These are phyloP conservation scores for Monosporascus sp. DNA, from an alignment of 2,329 filamentous ascomycete species.

Conservation along the genomic window DNA sequence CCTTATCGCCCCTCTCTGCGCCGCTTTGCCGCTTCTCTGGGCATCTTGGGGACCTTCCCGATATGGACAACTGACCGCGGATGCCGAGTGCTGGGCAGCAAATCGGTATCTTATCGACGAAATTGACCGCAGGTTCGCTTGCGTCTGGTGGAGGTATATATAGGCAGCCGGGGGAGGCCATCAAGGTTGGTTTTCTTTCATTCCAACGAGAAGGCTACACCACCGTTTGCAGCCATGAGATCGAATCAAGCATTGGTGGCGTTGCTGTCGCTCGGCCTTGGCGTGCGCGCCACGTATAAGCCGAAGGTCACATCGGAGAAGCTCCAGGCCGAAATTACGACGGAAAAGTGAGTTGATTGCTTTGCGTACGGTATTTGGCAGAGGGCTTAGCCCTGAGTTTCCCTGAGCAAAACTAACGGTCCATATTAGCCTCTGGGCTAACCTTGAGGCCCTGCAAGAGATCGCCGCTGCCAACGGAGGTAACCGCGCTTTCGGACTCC, in stretches of 20 bases:
- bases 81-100: too few relatives aligned
- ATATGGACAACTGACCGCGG: too few relatives aligned
- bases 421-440: constrained; percentile 34
- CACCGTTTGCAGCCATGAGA: neutral
- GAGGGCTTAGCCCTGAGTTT: neutral
- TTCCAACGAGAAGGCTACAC: too few relatives aligned
- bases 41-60: too few relatives aligned
- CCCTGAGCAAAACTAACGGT: neutral
- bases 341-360: neutral
- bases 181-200: too few relatives aligned
- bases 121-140: too few relatives aligned
- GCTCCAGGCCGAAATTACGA: constrained; percentile 4
- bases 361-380: too few relatives aligned
- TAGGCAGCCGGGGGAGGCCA: too few relatives aligned
- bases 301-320: constrained; percentile 1
- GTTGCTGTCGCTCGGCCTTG: neutral
- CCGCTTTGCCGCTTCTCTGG: too few relatives aligned
- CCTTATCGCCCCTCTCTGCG: too few relatives aligned
- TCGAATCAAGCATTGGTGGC: neutral
- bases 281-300: neutral
- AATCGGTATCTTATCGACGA: too few relatives aligned
- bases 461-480: constrained; percentile 44
- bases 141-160: too few relatives aligned
- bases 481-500: constrained; percentile 47
- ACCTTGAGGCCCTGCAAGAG: constrained; percentile 39